Percentiles rank a stretch among this genome's conserved stretches.
Conservation (phyloP, 176 grass and related monocot species). For the Oryza longistaminata region DNA sequence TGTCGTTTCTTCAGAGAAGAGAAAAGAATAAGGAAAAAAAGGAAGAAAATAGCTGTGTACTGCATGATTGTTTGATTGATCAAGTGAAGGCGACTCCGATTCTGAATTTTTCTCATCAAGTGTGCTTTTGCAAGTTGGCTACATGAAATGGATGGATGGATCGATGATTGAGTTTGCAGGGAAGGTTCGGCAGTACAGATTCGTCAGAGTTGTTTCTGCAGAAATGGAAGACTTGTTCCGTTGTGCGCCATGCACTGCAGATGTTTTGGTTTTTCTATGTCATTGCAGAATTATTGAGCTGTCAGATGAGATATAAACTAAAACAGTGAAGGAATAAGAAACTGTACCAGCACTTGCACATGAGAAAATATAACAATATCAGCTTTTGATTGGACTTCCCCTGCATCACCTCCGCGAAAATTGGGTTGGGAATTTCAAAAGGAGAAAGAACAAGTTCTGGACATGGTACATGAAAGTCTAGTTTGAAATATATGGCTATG, state of each 20-base stretch:
- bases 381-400: background rate
- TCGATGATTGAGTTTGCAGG: constrained; percentile 14
- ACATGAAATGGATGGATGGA: background rate
- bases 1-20: background rate
- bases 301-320: background rate
- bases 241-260: background rate
- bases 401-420: background rate
- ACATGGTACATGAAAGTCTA: background rate
- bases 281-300: background rate
- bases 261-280: background rate
- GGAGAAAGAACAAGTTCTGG: background rate
- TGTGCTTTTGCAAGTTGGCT: constrained; percentile 25
- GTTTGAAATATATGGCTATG: background rate
- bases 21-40: background rate
- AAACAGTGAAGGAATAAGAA: background rate
- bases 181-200: constrained; percentile 20
- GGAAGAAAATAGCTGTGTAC: background rate
- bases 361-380: background rate
- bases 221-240: background rate
- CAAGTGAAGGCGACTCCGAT: constrained; percentile 8
- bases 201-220: background rate
- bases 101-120: background rate
- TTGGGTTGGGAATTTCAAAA: background rate
- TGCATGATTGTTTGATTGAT: background rate
- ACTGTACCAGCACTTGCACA: background rate